Base-by-base conservation (phyloP, 2,329 filamentous ascomycete species). In the Stachybotrys elegans region DNA sequence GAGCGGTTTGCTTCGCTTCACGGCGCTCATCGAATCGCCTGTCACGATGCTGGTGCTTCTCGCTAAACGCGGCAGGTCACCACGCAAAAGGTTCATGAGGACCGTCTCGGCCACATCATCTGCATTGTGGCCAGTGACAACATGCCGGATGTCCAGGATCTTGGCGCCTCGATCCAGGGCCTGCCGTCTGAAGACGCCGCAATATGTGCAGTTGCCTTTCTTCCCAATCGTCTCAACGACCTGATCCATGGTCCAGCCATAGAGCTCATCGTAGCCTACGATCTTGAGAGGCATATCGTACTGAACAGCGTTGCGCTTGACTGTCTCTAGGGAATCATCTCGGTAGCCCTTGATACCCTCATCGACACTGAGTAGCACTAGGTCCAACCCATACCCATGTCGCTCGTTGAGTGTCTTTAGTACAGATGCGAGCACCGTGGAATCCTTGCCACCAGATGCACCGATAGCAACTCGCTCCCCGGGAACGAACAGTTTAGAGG, bases 181-280 rank as follows among this genome's bases (percentile, higher is more conserved):
- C 69, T 98, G 93, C 46, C 94, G 79, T 43, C 93, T 78, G 61
- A 98, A 98, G 16, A 98, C 93, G 13, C 93, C 93, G 59, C 93
- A 98, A 60, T 98, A 98, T 22, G 94, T 98, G 75, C 93, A 98
- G 66, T 98, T 98, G 22, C 92, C 91, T 66, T 96, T 97, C 71
- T 96, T 97, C 13, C 93, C 93, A 41, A 98, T 87, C 39, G 92
- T 88, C 57, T 91, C 87, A 4, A 98, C 94, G 9, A 98, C 93
- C 60, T 97, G 89, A 59, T 98, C 93, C 93, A 98, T 98, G 1
- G 91, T 96, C 93, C 93, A 98, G 8, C 92, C 93, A 62, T 98
- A 98, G 9, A 98, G 73, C 58, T 96, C 87, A 43, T 84, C 85
- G 58, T 98, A 98, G 40, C 92, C 90, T 40, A 98, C 81, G 44